Percentiles rank a stretch among this genome's conserved stretches.
Conservation (phyloP, 495 filamentous ascomycete genomes). For the Penicillium subrubescens region DNA sequence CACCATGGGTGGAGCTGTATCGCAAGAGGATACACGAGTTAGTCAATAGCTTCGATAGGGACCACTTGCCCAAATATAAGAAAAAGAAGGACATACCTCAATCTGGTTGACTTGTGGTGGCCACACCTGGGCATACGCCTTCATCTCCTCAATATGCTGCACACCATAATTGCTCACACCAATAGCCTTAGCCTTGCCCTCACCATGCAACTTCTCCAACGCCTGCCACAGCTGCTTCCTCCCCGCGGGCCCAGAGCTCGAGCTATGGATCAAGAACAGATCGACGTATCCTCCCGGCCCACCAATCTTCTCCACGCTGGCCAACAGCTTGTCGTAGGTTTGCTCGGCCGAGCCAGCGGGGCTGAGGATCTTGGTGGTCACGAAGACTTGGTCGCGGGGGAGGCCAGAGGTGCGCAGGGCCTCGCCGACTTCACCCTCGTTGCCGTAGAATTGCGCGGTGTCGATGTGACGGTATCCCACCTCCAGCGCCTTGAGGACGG, state of each 20-base stretch:
- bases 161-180: conserved; percentile 74
- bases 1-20: conserved; percentile 66
- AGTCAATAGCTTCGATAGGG: neutral
- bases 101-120: conserved; percentile 74
- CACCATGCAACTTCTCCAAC: conserved; percentile 59
- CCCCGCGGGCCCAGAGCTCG: conserved; percentile 52
- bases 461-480: conserved; percentile 74
- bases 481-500: conserved; percentile 61
- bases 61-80: neutral
- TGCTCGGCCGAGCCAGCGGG: conserved; percentile 57
- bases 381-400: conserved; percentile 59
- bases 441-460: conserved; percentile 70
- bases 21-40: neutral
- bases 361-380: conserved; percentile 67
- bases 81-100: conserved; percentile 47
- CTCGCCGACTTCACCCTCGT: conserved; percentile 67
- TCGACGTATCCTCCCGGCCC: conserved; percentile 67
- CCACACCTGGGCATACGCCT: conserved; percentile 59
- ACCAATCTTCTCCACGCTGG: conserved; percentile 62
- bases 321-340: conserved; percentile 59
- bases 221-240: conserved; percentile 67
- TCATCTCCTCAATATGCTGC: conserved; percentile 63
- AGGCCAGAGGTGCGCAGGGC: conserved; percentile 58
- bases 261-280: conserved; percentile 69
- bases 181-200: conserved; percentile 62